A percentile compares a stretch with the other conserved stretches of the same genome.
These are phyloP conservation scores for Penicillium verhagenii DNA, from an alignment of 495 filamentous ascomycete species.

Conservation along the genomic window DNA sequence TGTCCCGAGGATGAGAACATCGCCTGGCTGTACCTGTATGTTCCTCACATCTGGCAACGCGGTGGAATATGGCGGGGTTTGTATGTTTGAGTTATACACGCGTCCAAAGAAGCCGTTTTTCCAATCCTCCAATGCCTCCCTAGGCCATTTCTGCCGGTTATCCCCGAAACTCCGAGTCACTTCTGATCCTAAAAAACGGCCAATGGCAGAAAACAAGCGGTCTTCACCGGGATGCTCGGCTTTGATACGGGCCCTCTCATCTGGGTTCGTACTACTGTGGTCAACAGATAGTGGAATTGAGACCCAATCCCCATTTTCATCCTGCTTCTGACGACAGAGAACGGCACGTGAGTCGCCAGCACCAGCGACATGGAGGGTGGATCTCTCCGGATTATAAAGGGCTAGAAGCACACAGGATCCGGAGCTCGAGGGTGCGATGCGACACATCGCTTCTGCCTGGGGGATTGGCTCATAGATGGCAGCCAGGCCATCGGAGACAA, in stretches of 20 bases:
- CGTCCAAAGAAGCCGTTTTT: background rate
- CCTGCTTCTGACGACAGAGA: background rate
- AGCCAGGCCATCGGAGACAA: background rate
- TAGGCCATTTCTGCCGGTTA: background rate
- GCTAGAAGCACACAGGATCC: background rate
- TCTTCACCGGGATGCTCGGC: background rate
- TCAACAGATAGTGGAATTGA: background rate
- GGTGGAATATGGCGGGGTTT: background rate
- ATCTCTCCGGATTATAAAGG: background rate
- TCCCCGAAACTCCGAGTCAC: background rate
- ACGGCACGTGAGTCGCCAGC: background rate
- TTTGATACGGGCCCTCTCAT: background rate
- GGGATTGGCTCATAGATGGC: too few relatives aligned
- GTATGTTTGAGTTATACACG: background rate
- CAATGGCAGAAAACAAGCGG: background rate
- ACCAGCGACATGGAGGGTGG: background rate
- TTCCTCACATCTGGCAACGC: background rate
- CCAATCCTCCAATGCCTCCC: background rate
- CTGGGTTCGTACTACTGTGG: background rate
- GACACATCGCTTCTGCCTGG: too few relatives aligned
- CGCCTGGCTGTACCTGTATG: background rate
- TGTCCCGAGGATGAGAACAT: background rate
- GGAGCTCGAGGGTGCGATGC: background rate
- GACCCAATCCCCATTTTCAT: background rate
- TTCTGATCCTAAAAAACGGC: background rate